Evolutionary conservation across 345 rosid genomes (phyloP).

Genomic region (Barbarea vulgaris): DNA sequence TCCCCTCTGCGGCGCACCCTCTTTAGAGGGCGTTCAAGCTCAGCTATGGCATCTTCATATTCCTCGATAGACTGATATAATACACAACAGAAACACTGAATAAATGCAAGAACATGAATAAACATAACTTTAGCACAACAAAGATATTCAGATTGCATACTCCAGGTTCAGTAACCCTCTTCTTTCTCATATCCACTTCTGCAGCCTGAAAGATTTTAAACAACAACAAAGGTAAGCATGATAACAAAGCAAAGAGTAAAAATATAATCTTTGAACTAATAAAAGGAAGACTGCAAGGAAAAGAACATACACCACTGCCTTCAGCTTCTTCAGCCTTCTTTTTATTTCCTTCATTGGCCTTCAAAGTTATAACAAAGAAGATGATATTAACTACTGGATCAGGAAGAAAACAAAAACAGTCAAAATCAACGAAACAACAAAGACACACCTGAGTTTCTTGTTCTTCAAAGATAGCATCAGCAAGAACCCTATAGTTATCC

Average conservation of each 20-base stretch:
- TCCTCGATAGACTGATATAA: slow-evolving; percentile 23
- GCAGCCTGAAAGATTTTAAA: slow-evolving; percentile 44
- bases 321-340: slow-evolving; percentile 24
- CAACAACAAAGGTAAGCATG: slow-evolving; percentile 7
- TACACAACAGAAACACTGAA: slow-evolving; percentile 12
- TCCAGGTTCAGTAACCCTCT: slow-evolving; percentile 34
- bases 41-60: slow-evolving; percentile 36
- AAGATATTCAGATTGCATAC: slow-evolving; percentile 40
- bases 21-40: slow-evolving; percentile 70
- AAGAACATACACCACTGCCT: slow-evolving; percentile 26
- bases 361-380: slow-evolving; percentile 7
- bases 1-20: slow-evolving; percentile 61
- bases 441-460: slow-evolving; percentile 66
- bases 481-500: slow-evolving; percentile 85
- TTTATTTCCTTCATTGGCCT: slow-evolving; percentile 26
- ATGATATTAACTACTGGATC: not conserved
- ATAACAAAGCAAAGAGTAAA: not conserved
- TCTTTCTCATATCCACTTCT: slow-evolving; percentile 38
- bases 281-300: not conserved
- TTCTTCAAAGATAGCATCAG: slow-evolving; percentile 82
- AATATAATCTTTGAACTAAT: not conserved
- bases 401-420: not conserved
- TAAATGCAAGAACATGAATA: slow-evolving; percentile 16
- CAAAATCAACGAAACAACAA: not conserved
- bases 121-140: slow-evolving; percentile 5